Evolutionary conservation across 805 yeast genomes (phyloP).

Genomic region (Candida orba): DNA sequence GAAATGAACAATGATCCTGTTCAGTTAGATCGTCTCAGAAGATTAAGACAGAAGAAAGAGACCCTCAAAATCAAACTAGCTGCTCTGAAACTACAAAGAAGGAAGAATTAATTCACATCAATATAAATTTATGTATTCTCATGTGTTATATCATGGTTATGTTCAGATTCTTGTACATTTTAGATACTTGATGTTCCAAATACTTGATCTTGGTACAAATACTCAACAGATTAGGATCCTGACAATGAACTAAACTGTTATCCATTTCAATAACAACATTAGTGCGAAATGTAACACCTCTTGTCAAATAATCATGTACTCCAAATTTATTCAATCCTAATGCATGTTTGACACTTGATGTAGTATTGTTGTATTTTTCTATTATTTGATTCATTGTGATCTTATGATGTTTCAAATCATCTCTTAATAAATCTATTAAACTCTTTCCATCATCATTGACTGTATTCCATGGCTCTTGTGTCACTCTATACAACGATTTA

Average conservation of each 20-base stretch:
- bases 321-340: conserved; percentile 27
- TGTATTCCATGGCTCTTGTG: conserved; percentile 56
- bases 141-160: conserved; percentile 18
- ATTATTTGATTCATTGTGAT: conserved; percentile 33
- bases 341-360: conserved; percentile 27
- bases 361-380: conserved; percentile 27
- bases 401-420: conserved; percentile 41
- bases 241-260: conserved; percentile 52
- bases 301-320: conserved; percentile 48
- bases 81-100: conserved; percentile 20
- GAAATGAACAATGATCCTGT: conserved; percentile 26
- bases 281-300: conserved; percentile 52
- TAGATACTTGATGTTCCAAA: conserved; percentile 34
- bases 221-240: conserved; percentile 61
- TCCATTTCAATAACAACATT: conserved; percentile 56
- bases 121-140: conserved; percentile 1
- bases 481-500: conserved; percentile 41
- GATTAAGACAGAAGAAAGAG: conserved; percentile 36
- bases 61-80: conserved; percentile 35
- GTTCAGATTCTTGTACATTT: conserved; percentile 20
- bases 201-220: conserved; percentile 57
- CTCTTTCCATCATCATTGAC: conserved; percentile 35
- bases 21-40: conserved; percentile 32
- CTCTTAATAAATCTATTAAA: conserved; percentile 51
- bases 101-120: conserved; percentile 19